Evolutionary conservation across 345 rosid genomes (phyloP).

Genomic region (Populus ilicifolia): DNA sequence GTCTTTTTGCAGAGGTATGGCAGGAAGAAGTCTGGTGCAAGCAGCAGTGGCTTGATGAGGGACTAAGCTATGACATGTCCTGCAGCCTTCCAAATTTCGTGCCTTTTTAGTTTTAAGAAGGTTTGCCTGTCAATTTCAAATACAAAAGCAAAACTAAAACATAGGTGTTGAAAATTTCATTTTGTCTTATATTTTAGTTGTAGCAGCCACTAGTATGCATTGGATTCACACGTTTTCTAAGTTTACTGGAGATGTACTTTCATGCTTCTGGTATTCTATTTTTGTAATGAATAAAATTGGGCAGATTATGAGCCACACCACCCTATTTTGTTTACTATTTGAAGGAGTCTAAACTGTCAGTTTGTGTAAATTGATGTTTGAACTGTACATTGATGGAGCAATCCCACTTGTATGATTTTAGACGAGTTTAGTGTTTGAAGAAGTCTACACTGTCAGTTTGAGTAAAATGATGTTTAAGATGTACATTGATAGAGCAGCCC

Average conservation of each 20-base stretch:
- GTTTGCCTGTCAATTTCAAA: neutral
- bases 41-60: conserved; percentile 22
- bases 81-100: conserved; percentile 3
- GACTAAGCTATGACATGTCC: conserved; percentile 31
- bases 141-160: neutral
- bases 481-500: neutral
- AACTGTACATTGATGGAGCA: neutral
- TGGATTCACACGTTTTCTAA: neutral
- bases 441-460: conserved; percentile 8
- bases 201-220: neutral
- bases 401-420: neutral
- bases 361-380: neutral
- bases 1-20: conserved; percentile 35
- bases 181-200: neutral
- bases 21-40: conserved; percentile 31
- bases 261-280: neutral
- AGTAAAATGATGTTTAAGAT: neutral
- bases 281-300: neutral
- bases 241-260: neutral
- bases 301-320: neutral
- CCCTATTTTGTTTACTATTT: neutral
- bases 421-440: neutral
- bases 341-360: conserved; percentile 3
- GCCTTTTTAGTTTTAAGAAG: conserved; percentile 12
- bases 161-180: neutral